Base-by-base conservation (phyloP, 2,329 filamentous ascomycete species). In the Epichloe gansuensis region DNA sequence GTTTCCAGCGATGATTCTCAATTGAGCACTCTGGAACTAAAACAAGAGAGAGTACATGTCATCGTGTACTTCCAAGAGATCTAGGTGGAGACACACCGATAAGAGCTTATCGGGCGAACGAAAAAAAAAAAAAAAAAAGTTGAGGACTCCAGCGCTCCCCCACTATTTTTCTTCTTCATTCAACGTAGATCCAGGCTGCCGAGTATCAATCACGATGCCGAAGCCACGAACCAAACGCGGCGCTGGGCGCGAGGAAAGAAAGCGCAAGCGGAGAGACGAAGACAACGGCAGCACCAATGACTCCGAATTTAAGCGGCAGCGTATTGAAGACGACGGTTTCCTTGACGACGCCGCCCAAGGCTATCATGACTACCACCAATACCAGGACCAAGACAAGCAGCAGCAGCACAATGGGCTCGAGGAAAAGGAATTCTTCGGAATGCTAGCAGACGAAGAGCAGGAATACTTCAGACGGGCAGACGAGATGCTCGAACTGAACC, bases 381-480 rank as follows among this genome's bases (percentile, higher is more conserved):
- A 62, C 35, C 57, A 54, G 50, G 53, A 63, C 37, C 58, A 58
- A 46, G 58, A 62, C 38, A 58, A 58, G 12, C 57, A 57, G 34
- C 59, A 60, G 23, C 58, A 61, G 28, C 59, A 64, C 42, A 57
- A 62, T 31, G 63, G 60, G 12, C 54, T 57, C 11, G 64, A 69
- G 9, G 86, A 88, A 55, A 80, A 75, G 60, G 83, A 88, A 53
- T 98, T 95, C 73, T 97, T 94, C 62, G 93, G 93, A 58, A 84
- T 96, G 75, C 83, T 98, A 28, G 86, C 89, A 61, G 85, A 94
- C 52, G 82, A 94, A 59, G 93, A 98, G 73, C 89, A 95, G 65
- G 91, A 96, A 68, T 96, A 96, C 68, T 98, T 97, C 69, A 85
- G 88, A 59, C 82, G 83, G 47, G 90, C 91, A 51, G 91, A 94